Percentiles rank a stretch among this genome's conserved stretches.
Evolutionary conservation across 495 filamentous ascomycete species (phyloP).

Genomic region (Penicillium dipodomyicola): DNA sequence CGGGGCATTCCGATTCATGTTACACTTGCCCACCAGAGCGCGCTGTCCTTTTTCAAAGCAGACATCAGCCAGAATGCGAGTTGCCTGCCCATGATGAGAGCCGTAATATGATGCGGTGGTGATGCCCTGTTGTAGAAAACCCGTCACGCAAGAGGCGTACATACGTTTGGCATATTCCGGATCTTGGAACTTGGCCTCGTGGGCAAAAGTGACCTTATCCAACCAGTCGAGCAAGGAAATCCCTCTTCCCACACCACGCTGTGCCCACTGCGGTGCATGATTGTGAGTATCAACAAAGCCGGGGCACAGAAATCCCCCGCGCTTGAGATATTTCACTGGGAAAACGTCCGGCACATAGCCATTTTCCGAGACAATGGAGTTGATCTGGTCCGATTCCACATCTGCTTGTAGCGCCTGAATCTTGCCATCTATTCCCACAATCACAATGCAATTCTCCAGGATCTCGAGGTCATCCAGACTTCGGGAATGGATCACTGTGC

Average conservation of each 20-base stretch:
- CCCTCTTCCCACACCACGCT: conserved; percentile 59
- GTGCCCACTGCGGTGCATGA: conserved; percentile 63
- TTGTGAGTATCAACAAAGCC: conserved; percentile 66
- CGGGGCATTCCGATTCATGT: conserved; percentile 61
- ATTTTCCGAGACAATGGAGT: conserved; percentile 21
- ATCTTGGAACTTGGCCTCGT: conserved; percentile 58
- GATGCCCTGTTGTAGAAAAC: conserved; percentile 59
- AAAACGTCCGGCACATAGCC: conserved; percentile 35
- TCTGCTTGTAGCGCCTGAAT: conserved; percentile 36
- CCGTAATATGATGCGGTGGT: conserved; percentile 67
- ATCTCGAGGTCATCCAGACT: conserved; percentile 42
- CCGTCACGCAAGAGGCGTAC: conserved; percentile 54
- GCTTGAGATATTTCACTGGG: conserved; percentile 39
- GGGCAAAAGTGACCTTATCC: conserved; percentile 58
- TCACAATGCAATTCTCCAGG: conserved; percentile 45
- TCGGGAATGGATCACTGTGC: conserved; percentile 53
- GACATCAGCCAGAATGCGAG: conserved; percentile 56
- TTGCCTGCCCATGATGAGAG: conserved; percentile 56
- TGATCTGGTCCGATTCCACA: conserved; percentile 20
- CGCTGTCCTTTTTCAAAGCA: conserved; percentile 58
- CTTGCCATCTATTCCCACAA: conserved; percentile 40
- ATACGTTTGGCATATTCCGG: conserved; percentile 49
- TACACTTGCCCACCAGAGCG: conserved; percentile 64
- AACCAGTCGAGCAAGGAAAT: conserved; percentile 60
- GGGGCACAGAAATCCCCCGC: conserved; percentile 56